A percentile compares a stretch with the other conserved stretches of the same genome.
Evolutionary conservation across 345 rosid genomes (phyloP).

Genomic region (Euphorbia lathyris): DNA sequence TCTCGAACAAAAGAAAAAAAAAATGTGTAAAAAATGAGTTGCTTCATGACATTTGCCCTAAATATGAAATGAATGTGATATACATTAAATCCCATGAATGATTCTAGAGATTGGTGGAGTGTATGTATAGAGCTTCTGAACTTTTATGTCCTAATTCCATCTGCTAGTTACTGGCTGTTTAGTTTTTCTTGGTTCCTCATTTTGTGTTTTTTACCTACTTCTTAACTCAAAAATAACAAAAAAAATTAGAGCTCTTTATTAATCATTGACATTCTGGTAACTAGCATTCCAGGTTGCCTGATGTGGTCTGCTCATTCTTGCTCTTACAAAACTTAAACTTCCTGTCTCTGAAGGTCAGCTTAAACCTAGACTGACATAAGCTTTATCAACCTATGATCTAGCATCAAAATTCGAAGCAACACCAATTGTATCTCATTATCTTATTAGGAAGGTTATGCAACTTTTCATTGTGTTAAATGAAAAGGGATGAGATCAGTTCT

Average conservation of each 20-base stretch:
- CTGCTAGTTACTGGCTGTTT: not conserved
- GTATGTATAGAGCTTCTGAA: not conserved
- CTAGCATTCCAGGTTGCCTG: not conserved
- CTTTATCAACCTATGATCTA: not conserved
- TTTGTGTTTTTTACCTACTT: not conserved
- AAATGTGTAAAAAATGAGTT: not conserved
- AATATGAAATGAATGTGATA: not conserved
- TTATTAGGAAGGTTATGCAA: not conserved
- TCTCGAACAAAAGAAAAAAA: not conserved
- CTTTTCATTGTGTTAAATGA: not conserved
- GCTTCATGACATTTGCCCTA: not conserved
- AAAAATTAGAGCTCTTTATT: not conserved
- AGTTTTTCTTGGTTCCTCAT: not conserved
- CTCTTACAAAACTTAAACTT: not conserved
- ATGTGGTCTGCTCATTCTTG: not conserved
- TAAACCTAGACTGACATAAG: not conserved
- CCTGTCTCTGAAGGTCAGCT: not conserved
- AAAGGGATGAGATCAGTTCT: not conserved
- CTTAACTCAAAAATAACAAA: not conserved
- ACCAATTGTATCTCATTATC: not conserved
- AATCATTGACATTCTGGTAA: not conserved
- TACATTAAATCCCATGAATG: constrained; percentile 1
- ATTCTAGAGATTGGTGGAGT: not conserved
- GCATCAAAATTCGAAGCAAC: not conserved
- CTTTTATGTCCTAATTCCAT: not conserved